Evolutionary conservation across 192 early-diverging fungal species (phyloP).

Genomic region (Piromyces finnis): DNA sequence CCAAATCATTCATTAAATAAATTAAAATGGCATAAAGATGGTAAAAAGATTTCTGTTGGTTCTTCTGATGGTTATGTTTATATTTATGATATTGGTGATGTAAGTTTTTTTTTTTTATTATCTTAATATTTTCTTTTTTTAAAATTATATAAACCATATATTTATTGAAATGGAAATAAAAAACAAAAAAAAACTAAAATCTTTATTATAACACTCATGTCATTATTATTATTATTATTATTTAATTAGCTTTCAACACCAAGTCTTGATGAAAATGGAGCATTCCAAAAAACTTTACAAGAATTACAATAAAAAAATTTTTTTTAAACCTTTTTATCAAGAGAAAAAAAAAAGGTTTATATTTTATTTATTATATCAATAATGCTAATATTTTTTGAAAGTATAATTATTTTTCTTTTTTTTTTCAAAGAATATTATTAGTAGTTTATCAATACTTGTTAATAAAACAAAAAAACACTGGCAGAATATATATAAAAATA

Average conservation of each 20-base stretch:
- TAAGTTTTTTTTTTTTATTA: conserved; percentile 5
- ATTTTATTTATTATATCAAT: neutral
- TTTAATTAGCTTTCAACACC: neutral
- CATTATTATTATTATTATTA: neutral
- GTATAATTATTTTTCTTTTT: too few relatives aligned
- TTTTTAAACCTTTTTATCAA: neutral
- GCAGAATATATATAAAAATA: too few relatives aligned
- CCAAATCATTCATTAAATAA: conserved; percentile 70
- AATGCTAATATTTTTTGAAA: too few relatives aligned
- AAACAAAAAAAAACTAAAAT: too few relatives aligned
- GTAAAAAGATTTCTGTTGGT: conserved; percentile 59
- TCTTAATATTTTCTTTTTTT: neutral
- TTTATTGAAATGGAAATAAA: too few relatives aligned
- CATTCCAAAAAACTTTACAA: neutral
- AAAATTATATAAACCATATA: neutral
- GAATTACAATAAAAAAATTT: neutral
- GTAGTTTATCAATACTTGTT: too few relatives aligned
- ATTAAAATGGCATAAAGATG: conserved; percentile 84
- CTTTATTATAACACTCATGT: neutral
- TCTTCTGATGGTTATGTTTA: conserved; percentile 67
- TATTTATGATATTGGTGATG: conserved; percentile 87
- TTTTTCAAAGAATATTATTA: too few relatives aligned
- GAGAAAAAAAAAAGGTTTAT: neutral
- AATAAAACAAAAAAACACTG: too few relatives aligned
- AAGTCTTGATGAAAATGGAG: neutral